Evolutionary conservation across 352 stramenopile genomes (phyloP).

Genomic region (Globisporangium recalcitrans): DNA sequence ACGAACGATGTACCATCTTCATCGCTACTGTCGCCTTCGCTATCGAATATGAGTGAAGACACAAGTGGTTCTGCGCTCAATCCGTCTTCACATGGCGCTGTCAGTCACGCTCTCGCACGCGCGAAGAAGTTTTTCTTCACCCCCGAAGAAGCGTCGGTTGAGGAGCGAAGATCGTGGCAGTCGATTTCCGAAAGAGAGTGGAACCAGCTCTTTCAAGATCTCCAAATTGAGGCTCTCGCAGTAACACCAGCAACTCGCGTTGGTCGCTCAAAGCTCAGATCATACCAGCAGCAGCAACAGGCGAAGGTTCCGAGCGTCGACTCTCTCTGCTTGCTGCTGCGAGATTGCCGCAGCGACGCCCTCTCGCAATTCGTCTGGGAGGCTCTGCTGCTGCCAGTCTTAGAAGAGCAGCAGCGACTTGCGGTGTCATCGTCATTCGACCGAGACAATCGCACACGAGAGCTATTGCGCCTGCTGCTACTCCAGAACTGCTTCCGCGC

Average conservation of each 20-base stretch:
- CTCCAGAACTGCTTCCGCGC: constrained; percentile 23
- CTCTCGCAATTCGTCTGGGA: constrained; percentile 50
- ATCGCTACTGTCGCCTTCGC: background rate
- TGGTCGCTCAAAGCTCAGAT: background rate
- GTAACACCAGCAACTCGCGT: background rate
- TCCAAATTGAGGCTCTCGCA: constrained; percentile 9
- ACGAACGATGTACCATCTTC: background rate
- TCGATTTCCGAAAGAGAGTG: constrained; percentile 40
- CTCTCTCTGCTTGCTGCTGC: constrained; percentile 30
- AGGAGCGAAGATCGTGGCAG: constrained; percentile 27
- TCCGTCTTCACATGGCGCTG: background rate
- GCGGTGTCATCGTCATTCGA: too few species aligned
- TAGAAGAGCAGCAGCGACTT: constrained; percentile 11
- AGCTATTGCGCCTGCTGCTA: constrained; percentile 27
- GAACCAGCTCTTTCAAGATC: constrained; percentile 23
- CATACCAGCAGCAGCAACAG: background rate
- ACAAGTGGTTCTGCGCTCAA: background rate
- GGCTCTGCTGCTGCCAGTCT: constrained; percentile 31
- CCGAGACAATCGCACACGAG: constrained; percentile 10
- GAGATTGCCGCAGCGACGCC: constrained; percentile 37
- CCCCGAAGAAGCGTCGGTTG: constrained; percentile 20
- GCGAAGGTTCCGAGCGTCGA: constrained; percentile 12
- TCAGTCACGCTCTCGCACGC: constrained; percentile 13
- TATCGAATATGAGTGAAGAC: background rate
- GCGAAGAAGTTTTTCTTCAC: constrained; percentile 23